phyloP scores from a whole-genome alignment of 2,329 filamentous ascomycete species.

The Apiospora saccharicola region DNA sequence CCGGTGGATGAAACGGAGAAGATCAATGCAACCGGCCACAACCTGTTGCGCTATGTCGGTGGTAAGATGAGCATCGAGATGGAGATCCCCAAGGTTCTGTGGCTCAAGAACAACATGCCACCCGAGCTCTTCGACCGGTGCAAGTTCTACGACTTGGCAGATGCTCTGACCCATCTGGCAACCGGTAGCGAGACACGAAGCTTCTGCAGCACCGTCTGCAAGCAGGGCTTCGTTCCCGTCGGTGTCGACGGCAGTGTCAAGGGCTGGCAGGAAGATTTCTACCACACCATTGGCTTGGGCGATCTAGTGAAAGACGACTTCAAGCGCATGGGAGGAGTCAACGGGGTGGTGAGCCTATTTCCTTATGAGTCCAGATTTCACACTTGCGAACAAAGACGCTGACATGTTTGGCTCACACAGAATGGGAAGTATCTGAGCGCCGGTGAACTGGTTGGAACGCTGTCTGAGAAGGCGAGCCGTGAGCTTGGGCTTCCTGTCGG shows the following conservation, averaged over 20 bases:
- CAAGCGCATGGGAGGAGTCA: constrained; percentile 90
- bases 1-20: constrained; percentile 88
- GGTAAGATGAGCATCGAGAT: constrained; percentile 99
- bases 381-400: constrained; percentile 27
- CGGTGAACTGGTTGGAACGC: constrained; percentile 85
- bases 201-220: constrained; percentile 96
- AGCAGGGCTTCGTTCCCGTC: constrained; percentile 96
- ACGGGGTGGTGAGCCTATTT: constrained; percentile 83
- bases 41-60: constrained; percentile 93
- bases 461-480: constrained; percentile 82
- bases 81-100: constrained; percentile 98
- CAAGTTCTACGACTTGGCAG: constrained; percentile 96
- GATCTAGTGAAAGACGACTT: constrained; percentile 88
- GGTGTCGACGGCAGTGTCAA: constrained; percentile 97
- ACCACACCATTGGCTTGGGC: constrained; percentile 83
- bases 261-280: constrained; percentile 97
- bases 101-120: constrained; percentile 99
- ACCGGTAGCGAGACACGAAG: constrained; percentile 91
- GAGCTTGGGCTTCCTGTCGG: constrained; percentile 87
- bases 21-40: constrained; percentile 93
- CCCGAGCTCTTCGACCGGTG: constrained; percentile 87
- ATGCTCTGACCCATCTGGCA: constrained; percentile 92
- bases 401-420: constrained; percentile 55
- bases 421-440: constrained; percentile 92
- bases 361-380: neutral